A percentile compares a stretch with the other conserved stretches of the same genome.
Evolutionary conservation across 78 protist species (phyloP).

Genomic region (Parvularia atlantis): DNA sequence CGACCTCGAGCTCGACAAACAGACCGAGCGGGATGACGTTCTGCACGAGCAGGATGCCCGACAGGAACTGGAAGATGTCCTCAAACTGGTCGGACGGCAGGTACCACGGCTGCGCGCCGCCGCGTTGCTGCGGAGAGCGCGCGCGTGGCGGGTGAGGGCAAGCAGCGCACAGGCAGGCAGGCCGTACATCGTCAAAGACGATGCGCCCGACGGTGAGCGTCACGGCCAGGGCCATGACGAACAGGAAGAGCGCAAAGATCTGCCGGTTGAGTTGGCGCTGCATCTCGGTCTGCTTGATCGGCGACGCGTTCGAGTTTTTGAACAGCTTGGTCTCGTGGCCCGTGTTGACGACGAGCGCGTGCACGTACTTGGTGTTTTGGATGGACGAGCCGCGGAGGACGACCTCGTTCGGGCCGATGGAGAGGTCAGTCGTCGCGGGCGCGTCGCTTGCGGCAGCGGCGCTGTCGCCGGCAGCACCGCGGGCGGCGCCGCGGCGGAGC

Average conservation of each 20-base stretch:
- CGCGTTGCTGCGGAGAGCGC: not conserved
- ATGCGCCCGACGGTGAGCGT: not conserved
- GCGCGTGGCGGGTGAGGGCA: no score
- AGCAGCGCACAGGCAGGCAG: no score
- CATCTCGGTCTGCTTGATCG: not conserved
- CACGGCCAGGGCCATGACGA: slow-evolving; percentile 6
- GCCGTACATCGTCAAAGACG: no score
- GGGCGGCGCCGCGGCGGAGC: no score
- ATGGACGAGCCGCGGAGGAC: slow-evolving; percentile 16
- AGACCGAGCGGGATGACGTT: slow-evolving; percentile 12
- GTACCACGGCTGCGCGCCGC: not conserved
- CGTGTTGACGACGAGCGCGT: slow-evolving; percentile 60
- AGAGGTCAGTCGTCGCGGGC: no score
- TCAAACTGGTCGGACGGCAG: not conserved
- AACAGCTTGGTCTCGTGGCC: slow-evolving; percentile 71
- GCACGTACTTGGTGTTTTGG: slow-evolving; percentile 31
- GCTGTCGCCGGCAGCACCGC: no score
- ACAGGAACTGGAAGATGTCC: not conserved
- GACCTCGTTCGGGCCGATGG: slow-evolving; percentile 7
- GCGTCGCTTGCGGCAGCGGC: no score
- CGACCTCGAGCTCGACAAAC: slow-evolving; percentile 43
- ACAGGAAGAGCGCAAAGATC: slow-evolving; percentile 1
- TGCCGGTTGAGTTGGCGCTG: slow-evolving; percentile 13
- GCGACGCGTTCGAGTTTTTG: slow-evolving; percentile 23
- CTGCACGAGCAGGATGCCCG: no score